Conservation (phyloP, 345 rosid genomes). For the Hevea brasiliensis region DNA sequence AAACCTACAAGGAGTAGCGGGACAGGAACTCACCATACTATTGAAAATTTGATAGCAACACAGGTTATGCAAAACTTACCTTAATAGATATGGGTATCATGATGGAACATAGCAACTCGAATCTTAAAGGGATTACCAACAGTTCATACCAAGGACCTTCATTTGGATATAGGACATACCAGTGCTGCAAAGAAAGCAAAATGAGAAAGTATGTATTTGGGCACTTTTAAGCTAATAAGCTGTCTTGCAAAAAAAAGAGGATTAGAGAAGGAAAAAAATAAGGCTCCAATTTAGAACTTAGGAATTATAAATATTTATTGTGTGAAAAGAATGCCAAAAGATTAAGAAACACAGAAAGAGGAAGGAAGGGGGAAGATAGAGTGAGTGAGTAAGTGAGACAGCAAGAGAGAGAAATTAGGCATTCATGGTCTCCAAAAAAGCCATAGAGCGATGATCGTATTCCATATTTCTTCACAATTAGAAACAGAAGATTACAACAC, state of each 20-base stretch:
- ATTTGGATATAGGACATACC: conserved; percentile 89
- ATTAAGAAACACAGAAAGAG: not conserved
- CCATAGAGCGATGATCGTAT: not conserved
- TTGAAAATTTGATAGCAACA: too few relatives aligned
- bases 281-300: not conserved
- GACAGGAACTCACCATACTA: too few relatives aligned
- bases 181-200: conserved; percentile 66
- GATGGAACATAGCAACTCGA: conserved; percentile 97
- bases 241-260: not conserved
- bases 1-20: too few relatives aligned
- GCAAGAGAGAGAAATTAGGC: too few relatives aligned
- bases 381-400: too few relatives aligned
- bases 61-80: conserved; percentile 41
- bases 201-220: conserved; percentile 8
- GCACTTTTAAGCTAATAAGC: not conserved
- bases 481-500: not conserved
- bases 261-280: not conserved
- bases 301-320: not conserved
- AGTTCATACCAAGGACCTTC: conserved; percentile 97
- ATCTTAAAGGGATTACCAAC: conserved; percentile 88
- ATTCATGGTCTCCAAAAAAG: not conserved
- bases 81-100: conserved; percentile 98
- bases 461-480: not conserved
- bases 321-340: not conserved
- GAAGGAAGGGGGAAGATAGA: not conserved